Base-by-base conservation (phyloP, 768 basidiomycete genomes). In the Mycena venus region DNA sequence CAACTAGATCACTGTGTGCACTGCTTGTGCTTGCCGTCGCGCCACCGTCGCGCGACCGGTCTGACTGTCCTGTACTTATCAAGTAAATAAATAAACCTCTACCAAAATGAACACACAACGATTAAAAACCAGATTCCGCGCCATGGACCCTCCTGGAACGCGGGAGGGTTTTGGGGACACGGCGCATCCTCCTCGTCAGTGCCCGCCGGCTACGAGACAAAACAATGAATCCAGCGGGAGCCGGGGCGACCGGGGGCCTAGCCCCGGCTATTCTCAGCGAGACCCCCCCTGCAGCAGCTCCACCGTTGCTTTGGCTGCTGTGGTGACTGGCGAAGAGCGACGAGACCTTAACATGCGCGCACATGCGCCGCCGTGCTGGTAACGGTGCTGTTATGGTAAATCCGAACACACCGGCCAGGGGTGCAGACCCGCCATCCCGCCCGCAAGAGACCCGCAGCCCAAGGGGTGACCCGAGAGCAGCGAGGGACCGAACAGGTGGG, bases 101-200 rank as follows among this genome's bases (percentile, higher is more conserved):
- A n/a, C n/a, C n/a, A n/a, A n/a, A n/a, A n/a, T n/a, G n/a, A n/a
- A n/a, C n/a, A n/a, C n/a, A n/a, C n/a, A n/a, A n/a, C n/a, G n/a
- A n/a, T n/a, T n/a, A n/a, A n/a, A n/a, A n/a, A n/a, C n/a, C n/a
- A n/a, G n/a, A n/a, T n/a, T n/a, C n/a, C 7, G 63, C 47, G 32
- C 63, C 63, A 51, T 6, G 34, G 63, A 53, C 63, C 63, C 63
- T 64, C 63, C 63, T 64, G 63, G 63, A 21, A 32, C 47, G 21
- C 63, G 63, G 63, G 63, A 64, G 63, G 63, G 63, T 65, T 51
- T 23, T 14, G 63, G 63, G 63, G 63, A 65, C 15, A 27, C 10
- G 63, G 63, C 15, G 11, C 63, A 34, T 51, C 63, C 47, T 19
- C 32, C 63, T 65, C 31, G 44, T 34, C 31, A n/a, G 63, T 65